Conservation (phyloP, 768 basidiomycete species). For the Lyophyllum shimeji region DNA sequence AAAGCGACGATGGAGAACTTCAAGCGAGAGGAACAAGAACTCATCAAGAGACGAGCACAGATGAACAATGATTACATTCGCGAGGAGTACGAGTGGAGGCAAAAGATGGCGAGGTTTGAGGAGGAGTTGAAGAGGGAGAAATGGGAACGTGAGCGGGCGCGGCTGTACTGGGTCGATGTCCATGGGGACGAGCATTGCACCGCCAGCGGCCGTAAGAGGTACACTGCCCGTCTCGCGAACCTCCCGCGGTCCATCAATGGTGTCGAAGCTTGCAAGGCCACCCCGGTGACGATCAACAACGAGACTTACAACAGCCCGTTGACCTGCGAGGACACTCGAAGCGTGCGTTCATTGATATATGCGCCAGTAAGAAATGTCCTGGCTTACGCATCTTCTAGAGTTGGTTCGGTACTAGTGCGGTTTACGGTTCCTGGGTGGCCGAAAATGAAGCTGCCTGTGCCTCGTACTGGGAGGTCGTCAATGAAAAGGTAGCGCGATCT, state of each 20-base stretch:
- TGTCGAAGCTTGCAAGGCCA: constrained; percentile 19
- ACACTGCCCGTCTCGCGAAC: constrained; percentile 16
- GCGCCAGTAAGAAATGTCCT: neutral
- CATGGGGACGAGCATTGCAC: constrained; percentile 10
- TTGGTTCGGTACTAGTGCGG: neutral
- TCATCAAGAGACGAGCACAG: neutral
- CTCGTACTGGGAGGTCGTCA: constrained; percentile 11
- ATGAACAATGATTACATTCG: neutral
- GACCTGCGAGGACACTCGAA: constrained; percentile 15
- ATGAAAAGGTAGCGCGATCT: constrained; percentile 1
- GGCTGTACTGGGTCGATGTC: constrained; percentile 18
- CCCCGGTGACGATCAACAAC: constrained; percentile 15
- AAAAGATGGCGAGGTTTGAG: neutral
- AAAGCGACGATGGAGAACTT: neutral
- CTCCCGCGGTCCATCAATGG: constrained; percentile 11
- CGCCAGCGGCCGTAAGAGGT: constrained; percentile 6
- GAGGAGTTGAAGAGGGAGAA: constrained; percentile 4
- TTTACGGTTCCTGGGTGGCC: constrained; percentile 12
- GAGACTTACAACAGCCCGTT: constrained; percentile 13
- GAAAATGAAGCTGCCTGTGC: constrained; percentile 8
- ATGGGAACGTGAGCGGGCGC: constrained; percentile 9
- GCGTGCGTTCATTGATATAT: neutral
- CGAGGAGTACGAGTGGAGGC: neutral
- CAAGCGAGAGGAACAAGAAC: neutral
- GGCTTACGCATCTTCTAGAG: neutral